These are phyloP conservation scores for Ambrosia trifida DNA, from an alignment of 129 eudicot genomes.

Conservation along the genomic window DNA sequence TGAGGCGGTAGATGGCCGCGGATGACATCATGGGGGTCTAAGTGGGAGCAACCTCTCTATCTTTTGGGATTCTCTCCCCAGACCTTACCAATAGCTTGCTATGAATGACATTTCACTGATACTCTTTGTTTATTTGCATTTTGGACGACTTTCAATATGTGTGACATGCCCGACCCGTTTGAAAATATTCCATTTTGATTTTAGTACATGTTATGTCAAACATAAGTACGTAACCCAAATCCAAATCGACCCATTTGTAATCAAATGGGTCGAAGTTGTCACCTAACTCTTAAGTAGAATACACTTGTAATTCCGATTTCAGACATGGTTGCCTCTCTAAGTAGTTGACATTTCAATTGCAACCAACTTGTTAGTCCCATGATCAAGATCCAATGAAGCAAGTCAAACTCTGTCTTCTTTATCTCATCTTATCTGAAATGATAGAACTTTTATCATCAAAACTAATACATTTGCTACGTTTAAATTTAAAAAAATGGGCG, in stretches of 20 bases:
- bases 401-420: no score
- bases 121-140: not conserved
- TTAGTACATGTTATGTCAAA: not conserved
- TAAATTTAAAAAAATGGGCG: no score
- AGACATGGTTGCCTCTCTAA: not conserved
- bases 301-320: not conserved
- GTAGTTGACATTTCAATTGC: constrained; percentile 1
- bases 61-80: no score
- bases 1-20: no score
- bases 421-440: no score
- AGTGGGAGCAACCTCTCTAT: no score
- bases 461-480: no score
- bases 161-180: not conserved
- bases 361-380: not conserved
- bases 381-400: not conserved
- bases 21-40: no score
- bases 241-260: not conserved
- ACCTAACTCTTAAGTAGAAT: not conserved
- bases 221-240: not conserved
- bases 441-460: no score
- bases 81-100: no score
- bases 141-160: not conserved
- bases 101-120: no score
- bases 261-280: not conserved
- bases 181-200: not conserved